Conservation (phyloP, 1,139 yeast genomes). For the Starmera stellimalicola region DNA sequence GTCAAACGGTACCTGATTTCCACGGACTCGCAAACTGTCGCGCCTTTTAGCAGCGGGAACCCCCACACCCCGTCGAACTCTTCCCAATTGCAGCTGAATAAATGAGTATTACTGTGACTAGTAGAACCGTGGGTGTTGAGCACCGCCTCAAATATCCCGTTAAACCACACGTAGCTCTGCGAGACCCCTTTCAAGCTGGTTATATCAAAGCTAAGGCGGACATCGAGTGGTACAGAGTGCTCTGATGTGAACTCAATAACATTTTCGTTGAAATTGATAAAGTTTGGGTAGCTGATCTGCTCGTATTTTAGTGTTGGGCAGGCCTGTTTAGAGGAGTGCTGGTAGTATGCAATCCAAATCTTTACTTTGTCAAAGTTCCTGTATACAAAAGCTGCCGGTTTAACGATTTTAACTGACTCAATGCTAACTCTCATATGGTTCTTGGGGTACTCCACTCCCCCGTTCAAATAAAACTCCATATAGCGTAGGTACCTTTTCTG, state of each 20-base stretch:
- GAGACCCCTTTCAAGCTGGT: neutral
- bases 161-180: neutral
- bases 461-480: conserved; percentile 34
- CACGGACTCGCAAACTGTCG: conserved; percentile 39
- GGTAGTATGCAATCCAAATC: no score
- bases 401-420: conserved; percentile 4
- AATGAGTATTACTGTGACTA: neutral
- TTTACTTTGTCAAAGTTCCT: neutral
- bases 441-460: no score
- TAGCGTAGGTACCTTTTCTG: conserved; percentile 63
- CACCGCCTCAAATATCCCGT: neutral
- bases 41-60: conserved; percentile 38
- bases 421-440: conserved; percentile 8
- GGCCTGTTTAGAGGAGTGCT: no score
- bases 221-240: neutral
- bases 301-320: neutral
- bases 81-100: conserved; percentile 33
- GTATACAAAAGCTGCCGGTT: conserved; percentile 8
- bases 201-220: neutral
- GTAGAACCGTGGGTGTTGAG: neutral
- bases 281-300: neutral
- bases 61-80: conserved; percentile 70
- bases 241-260: neutral
- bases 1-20: conserved; percentile 28
- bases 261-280: conserved; percentile 17